A percentile compares a stretch with the other conserved stretches of the same genome.
Evolutionary conservation across 2,329 filamentous ascomycete genomes (phyloP).

Genomic region (Hymenoscyphus repandus): DNA sequence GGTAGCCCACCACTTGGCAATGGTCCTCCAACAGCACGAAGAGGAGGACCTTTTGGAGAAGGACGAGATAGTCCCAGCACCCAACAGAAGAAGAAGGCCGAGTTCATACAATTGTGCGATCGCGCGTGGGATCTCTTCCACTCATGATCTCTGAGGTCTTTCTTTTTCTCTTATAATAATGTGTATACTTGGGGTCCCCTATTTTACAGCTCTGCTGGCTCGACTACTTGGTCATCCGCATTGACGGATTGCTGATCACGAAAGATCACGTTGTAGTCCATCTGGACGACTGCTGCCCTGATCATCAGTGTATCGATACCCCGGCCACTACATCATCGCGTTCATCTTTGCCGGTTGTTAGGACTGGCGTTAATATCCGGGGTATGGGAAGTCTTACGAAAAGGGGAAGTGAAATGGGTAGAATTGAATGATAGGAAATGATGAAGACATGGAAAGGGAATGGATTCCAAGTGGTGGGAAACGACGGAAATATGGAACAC

Average conservation of each 20-base stretch:
- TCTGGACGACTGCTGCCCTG: too few species aligned
- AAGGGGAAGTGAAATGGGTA: background rate
- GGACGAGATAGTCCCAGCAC: conserved; percentile 80
- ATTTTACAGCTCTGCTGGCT: background rate
- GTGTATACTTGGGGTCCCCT: background rate
- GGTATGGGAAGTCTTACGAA: background rate
- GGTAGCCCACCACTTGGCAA: conserved; percentile 78
- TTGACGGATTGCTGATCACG: too few species aligned
- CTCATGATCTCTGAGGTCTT: conserved; percentile 50
- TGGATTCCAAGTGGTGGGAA: background rate
- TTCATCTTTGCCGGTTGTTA: background rate
- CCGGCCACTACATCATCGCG: too few species aligned
- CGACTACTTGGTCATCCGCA: background rate
- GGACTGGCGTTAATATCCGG: background rate
- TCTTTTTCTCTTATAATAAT: background rate
- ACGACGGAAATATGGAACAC: too few species aligned
- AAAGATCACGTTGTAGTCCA: too few species aligned
- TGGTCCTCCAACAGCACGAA: conserved; percentile 55
- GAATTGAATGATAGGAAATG: background rate
- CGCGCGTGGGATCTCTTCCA: conserved; percentile 97
- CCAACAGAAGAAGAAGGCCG: conserved; percentile 81
- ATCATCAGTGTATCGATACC: too few species aligned
- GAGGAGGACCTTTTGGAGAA: conserved; percentile 71
- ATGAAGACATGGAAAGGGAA: background rate
- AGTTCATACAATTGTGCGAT: conserved; percentile 81